phyloP scores from a whole-genome alignment of 2,329 filamentous ascomycete species.

The Lachnellula hyalina region DNA sequence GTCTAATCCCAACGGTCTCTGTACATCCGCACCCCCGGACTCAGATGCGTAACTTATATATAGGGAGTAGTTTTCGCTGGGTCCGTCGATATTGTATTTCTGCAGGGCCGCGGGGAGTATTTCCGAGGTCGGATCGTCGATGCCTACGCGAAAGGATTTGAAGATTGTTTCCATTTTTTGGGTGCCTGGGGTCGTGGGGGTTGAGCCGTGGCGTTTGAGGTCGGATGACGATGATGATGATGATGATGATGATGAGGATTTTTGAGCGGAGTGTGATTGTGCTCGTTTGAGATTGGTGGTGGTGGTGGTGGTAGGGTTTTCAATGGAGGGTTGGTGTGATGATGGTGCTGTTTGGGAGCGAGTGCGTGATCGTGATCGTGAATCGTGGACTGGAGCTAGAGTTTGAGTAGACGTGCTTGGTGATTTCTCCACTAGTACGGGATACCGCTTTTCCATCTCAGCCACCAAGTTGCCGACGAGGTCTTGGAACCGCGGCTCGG shows the following conservation, averaged over 20 bases:
- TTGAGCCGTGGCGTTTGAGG: background rate
- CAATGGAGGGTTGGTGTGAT: background rate
- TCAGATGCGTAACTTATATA: constrained; percentile 53
- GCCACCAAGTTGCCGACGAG: constrained; percentile 13
- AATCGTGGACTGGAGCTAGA: background rate
- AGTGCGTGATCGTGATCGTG: background rate
- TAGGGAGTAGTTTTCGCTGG: constrained; percentile 89
- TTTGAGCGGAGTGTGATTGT: background rate
- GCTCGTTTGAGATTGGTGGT: no score
- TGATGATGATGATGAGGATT: background rate
- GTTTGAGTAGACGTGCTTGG: background rate
- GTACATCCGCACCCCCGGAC: constrained; percentile 65
- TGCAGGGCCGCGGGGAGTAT: constrained; percentile 89
- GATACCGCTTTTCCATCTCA: constrained; percentile 17
- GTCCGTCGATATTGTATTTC: constrained; percentile 94
- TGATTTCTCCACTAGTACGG: background rate
- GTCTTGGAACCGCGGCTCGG: constrained; percentile 10
- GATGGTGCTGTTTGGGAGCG: background rate
- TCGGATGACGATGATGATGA: background rate
- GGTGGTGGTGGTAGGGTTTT: no score
- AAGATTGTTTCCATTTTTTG: constrained; percentile 73
- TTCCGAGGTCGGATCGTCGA: constrained; percentile 94
- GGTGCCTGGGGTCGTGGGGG: constrained; percentile 28
- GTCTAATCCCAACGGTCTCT: constrained; percentile 85
- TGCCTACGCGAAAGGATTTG: constrained; percentile 92